phyloP scores from a whole-genome alignment of 2,329 filamentous ascomycete species.

The Rasamsonia emersonii region DNA sequence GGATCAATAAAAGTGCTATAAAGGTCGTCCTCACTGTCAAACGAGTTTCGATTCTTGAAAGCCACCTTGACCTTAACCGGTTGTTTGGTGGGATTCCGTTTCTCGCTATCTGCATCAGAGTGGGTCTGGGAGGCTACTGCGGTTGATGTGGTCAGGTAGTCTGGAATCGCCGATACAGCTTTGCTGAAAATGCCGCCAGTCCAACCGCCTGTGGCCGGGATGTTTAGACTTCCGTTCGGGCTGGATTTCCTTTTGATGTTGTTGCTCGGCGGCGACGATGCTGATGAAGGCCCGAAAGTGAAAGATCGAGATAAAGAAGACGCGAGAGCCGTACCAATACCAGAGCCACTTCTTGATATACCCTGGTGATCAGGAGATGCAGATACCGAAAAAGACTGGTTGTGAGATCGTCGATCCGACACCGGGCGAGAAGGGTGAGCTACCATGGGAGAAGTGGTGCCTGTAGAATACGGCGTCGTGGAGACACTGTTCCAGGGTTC shows the following conservation, averaged over 20 bases:
- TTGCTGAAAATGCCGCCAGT: constrained; percentile 15
- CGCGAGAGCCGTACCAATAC: constrained; percentile 33
- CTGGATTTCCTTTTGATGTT: constrained; percentile 28
- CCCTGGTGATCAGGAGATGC: constrained; percentile 35
- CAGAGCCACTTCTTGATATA: constrained; percentile 30
- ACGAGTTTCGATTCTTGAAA: constrained; percentile 50
- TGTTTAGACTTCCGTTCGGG: constrained; percentile 27
- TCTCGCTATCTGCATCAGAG: constrained; percentile 33
- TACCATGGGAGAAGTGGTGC: constrained; percentile 42
- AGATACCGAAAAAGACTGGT: constrained; percentile 30
- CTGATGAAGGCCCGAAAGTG: constrained; percentile 34
- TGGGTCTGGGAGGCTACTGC: constrained; percentile 23
- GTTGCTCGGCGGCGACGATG: constrained; percentile 31
- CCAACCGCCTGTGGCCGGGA: constrained; percentile 21
- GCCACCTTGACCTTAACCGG: constrained; percentile 36
- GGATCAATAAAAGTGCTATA: constrained; percentile 43
- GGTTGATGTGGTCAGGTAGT: constrained; percentile 22
- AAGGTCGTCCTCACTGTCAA: constrained; percentile 44
- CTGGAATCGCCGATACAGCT: constrained; percentile 18
- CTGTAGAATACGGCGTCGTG: constrained; percentile 44
- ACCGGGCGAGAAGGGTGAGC: constrained; percentile 33
- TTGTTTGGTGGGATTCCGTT: constrained; percentile 19
- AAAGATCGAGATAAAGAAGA: constrained; percentile 39
- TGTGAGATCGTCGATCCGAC: constrained; percentile 34
- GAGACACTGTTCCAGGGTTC: constrained; percentile 43